These are phyloP conservation scores for Rhytidiadelphus loreus DNA, from an alignment of 225 moss, liverwort and hornwort species.

Conservation along the genomic window DNA sequence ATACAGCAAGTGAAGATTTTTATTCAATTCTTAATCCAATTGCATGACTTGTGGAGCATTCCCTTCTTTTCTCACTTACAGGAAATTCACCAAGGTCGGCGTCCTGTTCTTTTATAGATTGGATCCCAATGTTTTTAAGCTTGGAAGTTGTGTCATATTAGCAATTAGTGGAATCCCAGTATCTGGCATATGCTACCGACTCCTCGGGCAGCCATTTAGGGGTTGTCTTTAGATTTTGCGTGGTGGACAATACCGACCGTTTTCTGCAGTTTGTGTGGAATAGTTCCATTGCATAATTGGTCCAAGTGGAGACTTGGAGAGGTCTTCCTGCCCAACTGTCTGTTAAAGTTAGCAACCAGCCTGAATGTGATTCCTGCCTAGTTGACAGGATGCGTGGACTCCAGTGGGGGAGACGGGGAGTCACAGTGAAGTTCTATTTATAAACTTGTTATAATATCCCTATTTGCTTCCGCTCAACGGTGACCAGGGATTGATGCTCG, in stretches of 20 bases:
- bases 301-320: neutral
- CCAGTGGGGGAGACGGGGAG: too few relatives aligned
- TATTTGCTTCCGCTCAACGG: too few relatives aligned
- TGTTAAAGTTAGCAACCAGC: neutral
- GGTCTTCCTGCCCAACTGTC: too few relatives aligned
- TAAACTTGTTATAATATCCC: too few relatives aligned
- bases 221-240: neutral
- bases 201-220: neutral
- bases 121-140: neutral
- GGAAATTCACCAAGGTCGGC: neutral
- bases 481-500: too few relatives aligned
- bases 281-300: neutral
- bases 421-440: neutral
- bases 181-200: neutral
- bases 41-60: neutral
- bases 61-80: neutral
- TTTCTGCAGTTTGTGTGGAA: neutral
- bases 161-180: neutral
- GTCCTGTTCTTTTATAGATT: neutral
- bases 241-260: neutral
- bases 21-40: neutral
- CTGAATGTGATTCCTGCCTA: neutral
- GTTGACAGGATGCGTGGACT: neutral
- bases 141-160: neutral
- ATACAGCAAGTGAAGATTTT: neutral